Evolutionary conservation across 805 yeast genomes (phyloP).

Genomic region (Hanseniaspora guilliermondii): DNA sequence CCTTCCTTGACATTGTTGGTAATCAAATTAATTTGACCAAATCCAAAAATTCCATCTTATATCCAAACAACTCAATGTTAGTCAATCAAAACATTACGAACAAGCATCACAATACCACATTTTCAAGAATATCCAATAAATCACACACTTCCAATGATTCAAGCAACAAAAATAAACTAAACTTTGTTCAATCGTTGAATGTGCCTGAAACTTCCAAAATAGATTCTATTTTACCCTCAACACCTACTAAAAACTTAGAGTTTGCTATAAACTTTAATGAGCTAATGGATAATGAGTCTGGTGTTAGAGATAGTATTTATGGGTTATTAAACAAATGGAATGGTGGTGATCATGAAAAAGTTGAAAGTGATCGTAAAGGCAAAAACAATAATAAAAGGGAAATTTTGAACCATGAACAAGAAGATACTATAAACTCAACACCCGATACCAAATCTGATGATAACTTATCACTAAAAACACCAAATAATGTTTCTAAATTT

Average conservation of each 20-base stretch:
- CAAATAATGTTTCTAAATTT: constrained; percentile 25
- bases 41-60: not conserved
- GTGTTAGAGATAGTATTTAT: constrained; percentile 11
- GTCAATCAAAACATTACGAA: not conserved
- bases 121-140: not conserved
- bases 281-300: constrained; percentile 17
- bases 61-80: not conserved
- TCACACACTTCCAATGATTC: not conserved
- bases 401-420: not conserved
- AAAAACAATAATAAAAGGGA: not conserved
- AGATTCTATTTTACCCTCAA: constrained; percentile 43
- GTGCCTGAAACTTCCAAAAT: constrained; percentile 38
- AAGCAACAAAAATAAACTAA: constrained; percentile 15
- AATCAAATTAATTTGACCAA: constrained; percentile 17
- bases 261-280: constrained; percentile 18
- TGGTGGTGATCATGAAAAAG: not conserved
- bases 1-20: constrained; percentile 24
- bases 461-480: not conserved
- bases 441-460: not conserved
- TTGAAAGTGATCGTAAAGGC: not conserved
- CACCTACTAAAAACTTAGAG: constrained; percentile 56
- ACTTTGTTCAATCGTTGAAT: constrained; percentile 22
- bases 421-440: too few relatives aligned
- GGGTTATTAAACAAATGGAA: constrained; percentile 13
- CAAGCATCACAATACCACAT: not conserved